Evolutionary conservation across 106 monocot genomes (phyloP), one percentile per base, ranked within the genome.

Genomic region (Dioscorea dumetorum): DNA sequence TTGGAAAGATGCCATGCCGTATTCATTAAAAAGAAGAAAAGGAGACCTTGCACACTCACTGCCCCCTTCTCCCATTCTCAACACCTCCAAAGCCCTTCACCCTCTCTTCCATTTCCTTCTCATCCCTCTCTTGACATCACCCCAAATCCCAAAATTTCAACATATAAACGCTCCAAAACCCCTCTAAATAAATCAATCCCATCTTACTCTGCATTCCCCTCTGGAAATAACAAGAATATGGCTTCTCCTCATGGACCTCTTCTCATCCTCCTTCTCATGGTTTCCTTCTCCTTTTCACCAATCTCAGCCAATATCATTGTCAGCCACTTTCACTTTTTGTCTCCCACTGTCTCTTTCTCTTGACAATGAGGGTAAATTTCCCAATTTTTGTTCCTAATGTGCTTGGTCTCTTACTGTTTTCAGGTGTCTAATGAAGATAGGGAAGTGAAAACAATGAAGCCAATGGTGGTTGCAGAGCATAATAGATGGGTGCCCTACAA

Each of bases 401-500:
- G 11, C 8, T n/a, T 35, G 8, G 22, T 60, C 33, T 34, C 20
- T 70, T 2, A 22, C 23, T 41, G 10, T 35, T 33, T 57, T 62
- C 48, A 48, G 49, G 51, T 22, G 32, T 19, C 53, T 68, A 35
- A 18, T 57, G 31, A 34, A 51, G 60, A 33, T 18, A 22, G 62
- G 56, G 19, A 66, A 28, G 69, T 35, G 24, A 63, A 15, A 62
- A 63, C 16, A 71, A 70, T 76, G 78, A 61, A 18, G 62, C 78
- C 71, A 8, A 53, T 64, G 74, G 22, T 18, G 13, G 33, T 18
- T 69, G 52, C 50, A 33, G 48, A 6, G 23, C 48, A 66, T 13
- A 24, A 66, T 13, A 24, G 51, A 53, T 32, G 56, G 34, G 57
- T 76, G 49, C 24, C 75, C 54, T 24, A 78, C 24, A 63, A 74